phyloP scores from a whole-genome alignment of 2,329 filamentous ascomycete genomes.

The Aplosporella prunicola region DNA sequence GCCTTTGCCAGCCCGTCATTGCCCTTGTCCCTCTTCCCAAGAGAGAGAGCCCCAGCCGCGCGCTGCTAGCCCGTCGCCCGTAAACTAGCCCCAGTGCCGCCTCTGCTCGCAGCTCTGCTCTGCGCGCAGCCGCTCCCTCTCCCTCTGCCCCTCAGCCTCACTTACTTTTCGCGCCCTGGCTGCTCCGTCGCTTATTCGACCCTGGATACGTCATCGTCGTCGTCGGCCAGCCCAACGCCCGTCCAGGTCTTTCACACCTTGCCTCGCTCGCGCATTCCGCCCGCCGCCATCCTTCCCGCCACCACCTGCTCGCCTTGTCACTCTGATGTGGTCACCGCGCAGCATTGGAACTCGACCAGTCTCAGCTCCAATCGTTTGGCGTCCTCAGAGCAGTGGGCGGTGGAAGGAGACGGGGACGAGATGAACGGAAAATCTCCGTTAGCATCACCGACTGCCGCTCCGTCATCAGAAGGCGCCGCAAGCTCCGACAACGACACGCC shows the following conservation, averaged over 20 bases:
- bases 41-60: too few relatives aligned
- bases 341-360: constrained; percentile 9
- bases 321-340: constrained; percentile 11
- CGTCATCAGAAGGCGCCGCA: too few relatives aligned
- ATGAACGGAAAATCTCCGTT: constrained; percentile 11
- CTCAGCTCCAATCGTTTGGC: constrained; percentile 10
- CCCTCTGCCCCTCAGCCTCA: constrained; percentile 4
- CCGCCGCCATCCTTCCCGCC: constrained; percentile 6
- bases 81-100: constrained; percentile 4
- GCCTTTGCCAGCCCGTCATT: too few relatives aligned
- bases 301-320: constrained; percentile 2
- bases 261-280: constrained; percentile 10
- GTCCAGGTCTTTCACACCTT: constrained; percentile 7
- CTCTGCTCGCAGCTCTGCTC: background rate
- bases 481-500: constrained; percentile 10
- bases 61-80: too few relatives aligned
- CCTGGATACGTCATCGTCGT: background rate
- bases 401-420: constrained; percentile 12
- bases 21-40: too few relatives aligned
- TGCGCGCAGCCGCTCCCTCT: constrained; percentile 1
- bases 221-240: background rate
- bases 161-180: background rate
- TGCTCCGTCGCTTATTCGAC: constrained; percentile 3
- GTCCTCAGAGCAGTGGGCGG: constrained; percentile 7
- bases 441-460: too few relatives aligned